phyloP scores from a whole-genome alignment of 768 basidiomycete species.

The Lactarius akahatsu region DNA sequence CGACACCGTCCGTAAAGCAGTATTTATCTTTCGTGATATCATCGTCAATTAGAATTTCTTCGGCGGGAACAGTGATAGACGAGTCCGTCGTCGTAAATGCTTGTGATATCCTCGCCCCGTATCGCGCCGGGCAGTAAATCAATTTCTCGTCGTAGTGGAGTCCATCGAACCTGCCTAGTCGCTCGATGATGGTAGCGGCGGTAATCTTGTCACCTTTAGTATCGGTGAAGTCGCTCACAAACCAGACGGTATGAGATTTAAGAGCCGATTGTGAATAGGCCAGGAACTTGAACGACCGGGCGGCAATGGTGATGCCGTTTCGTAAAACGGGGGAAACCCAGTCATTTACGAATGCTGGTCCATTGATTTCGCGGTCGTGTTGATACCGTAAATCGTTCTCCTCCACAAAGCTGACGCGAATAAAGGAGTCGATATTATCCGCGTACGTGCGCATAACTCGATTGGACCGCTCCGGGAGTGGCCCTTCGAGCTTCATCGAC shows the following conservation, averaged over 20 bases:
- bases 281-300: constrained; percentile 57
- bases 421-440: constrained; percentile 50
- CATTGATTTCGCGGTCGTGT: constrained; percentile 57
- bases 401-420: constrained; percentile 63
- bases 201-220: constrained; percentile 33
- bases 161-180: constrained; percentile 54
- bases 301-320: constrained; percentile 53
- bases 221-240: constrained; percentile 55
- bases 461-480: constrained; percentile 59
- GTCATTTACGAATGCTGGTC: constrained; percentile 46
- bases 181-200: constrained; percentile 51
- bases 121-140: constrained; percentile 63
- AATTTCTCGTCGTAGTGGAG: constrained; percentile 47
- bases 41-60: constrained; percentile 42
- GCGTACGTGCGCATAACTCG: constrained; percentile 56
- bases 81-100: constrained; percentile 75
- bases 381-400: constrained; percentile 54
- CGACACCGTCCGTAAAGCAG: constrained; percentile 71
- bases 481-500: constrained; percentile 50
- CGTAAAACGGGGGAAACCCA: constrained; percentile 49
- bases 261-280: constrained; percentile 75
- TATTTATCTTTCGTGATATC: constrained; percentile 48
- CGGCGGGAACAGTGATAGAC: constrained; percentile 44
- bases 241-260: constrained; percentile 60
- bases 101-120: constrained; percentile 69